phyloP scores from a whole-genome alignment of 2,329 filamentous ascomycete genomes.

The Diaporthe eres region DNA sequence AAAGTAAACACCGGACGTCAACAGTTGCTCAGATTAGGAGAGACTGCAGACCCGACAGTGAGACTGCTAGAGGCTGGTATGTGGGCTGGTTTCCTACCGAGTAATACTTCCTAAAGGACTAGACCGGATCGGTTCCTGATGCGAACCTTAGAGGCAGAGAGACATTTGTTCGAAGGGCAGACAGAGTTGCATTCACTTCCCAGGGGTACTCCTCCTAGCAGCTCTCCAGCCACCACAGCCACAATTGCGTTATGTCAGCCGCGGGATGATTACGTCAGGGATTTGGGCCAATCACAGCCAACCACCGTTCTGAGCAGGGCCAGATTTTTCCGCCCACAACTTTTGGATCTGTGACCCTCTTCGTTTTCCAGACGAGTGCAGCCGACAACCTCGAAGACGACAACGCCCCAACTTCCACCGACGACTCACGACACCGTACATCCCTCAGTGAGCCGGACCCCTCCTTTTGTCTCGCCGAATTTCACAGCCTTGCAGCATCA shows the following conservation, averaged over 20 bases:
- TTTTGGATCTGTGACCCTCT: constrained; percentile 19
- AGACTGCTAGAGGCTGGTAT: neutral
- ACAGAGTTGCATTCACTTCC: neutral
- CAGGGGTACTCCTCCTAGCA: neutral
- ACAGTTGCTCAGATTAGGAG: neutral
- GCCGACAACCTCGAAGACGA: constrained; percentile 38
- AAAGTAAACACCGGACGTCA: neutral
- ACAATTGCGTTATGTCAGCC: neutral
- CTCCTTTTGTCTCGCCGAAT: neutral
- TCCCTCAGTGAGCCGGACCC: constrained; percentile 42
- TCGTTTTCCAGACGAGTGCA: constrained; percentile 31
- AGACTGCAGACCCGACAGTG: neutral
- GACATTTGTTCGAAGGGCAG: neutral
- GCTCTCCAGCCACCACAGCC: constrained; percentile 18
- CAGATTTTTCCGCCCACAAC: constrained; percentile 35
- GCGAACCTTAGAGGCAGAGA: neutral
- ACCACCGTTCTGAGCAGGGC: constrained; percentile 15
- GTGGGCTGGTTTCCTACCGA: neutral
- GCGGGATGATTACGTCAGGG: neutral
- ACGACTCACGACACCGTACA: constrained; percentile 48
- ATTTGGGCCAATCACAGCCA: neutral
- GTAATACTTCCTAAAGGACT: neutral
- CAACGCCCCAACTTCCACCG: constrained; percentile 40
- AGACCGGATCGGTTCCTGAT: neutral
- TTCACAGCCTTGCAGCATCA: constrained; percentile 37